phyloP scores from a whole-genome alignment of 139 green algal species.

The Zygnema cylindricum region DNA sequence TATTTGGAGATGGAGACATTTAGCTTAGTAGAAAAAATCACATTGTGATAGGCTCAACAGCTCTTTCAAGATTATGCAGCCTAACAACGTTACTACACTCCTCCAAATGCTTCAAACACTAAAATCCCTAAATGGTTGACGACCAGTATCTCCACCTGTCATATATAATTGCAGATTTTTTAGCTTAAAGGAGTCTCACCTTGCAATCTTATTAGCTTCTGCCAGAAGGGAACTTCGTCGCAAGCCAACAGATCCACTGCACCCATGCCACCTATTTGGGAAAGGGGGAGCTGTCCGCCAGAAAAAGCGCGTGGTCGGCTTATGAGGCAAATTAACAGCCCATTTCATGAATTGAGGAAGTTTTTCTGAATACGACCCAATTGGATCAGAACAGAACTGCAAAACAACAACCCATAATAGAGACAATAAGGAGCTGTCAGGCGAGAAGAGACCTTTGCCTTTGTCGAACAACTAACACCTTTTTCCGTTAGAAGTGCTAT shows the following conservation, averaged over 20 bases:
- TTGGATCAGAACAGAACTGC: constrained; percentile 24
- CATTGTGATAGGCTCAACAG: no score
- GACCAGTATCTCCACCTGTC: no score
- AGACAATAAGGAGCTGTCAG: neutral
- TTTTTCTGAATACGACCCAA: neutral
- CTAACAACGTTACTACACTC: no score
- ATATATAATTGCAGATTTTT: no score
- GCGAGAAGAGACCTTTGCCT: neutral
- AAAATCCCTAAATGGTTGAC: no score
- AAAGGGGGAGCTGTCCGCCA: constrained; percentile 7
- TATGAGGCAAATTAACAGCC: neutral
- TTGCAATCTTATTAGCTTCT: neutral
- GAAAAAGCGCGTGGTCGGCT: neutral
- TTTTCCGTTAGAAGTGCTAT: neutral
- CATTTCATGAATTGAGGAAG: constrained; percentile 27
- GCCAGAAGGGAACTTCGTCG: neutral
- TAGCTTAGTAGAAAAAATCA: no score
- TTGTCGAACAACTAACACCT: neutral
- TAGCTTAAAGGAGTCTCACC: no score
- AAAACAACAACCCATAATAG: neutral
- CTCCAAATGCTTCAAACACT: no score
- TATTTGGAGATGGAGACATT: no score
- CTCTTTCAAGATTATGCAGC: no score
- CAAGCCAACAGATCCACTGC: neutral
- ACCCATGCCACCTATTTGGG: neutral